phyloP scores from a whole-genome alignment of 1,284 basidiomycete genomes.

The Spongiforma sp. region DNA sequence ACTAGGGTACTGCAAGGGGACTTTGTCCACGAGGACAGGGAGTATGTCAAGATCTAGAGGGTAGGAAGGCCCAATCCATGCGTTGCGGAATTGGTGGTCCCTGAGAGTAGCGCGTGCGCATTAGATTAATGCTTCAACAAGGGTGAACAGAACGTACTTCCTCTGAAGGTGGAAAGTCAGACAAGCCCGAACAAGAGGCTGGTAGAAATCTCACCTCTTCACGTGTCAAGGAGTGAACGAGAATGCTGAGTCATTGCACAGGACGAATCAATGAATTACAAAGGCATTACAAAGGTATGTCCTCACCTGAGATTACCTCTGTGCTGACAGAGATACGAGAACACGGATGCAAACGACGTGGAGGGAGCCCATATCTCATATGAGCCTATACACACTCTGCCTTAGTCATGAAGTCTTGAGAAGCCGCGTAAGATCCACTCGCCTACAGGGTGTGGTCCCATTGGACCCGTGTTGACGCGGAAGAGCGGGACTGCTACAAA shows the following conservation, averaged over 20 bases:
- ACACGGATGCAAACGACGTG: constrained; percentile 73
- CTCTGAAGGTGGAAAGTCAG: constrained; percentile 30
- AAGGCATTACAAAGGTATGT: too few relatives aligned
- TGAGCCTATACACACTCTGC: constrained; percentile 51
- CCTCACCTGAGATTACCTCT: constrained; percentile 67
- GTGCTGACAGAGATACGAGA: constrained; percentile 73
- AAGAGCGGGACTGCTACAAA: constrained; percentile 78
- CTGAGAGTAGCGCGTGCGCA: constrained; percentile 26
- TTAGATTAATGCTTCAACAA: neutral
- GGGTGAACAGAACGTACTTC: constrained; percentile 31
- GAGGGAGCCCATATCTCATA: constrained; percentile 80
- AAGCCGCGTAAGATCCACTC: constrained; percentile 24
- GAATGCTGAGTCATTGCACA: constrained; percentile 42
- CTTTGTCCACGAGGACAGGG: constrained; percentile 50
- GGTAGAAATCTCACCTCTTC: constrained; percentile 55
- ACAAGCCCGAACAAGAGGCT: neutral
- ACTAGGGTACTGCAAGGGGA: constrained; percentile 74
- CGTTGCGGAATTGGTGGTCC: constrained; percentile 68
- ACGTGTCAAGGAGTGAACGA: constrained; percentile 73
- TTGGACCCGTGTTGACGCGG: constrained; percentile 68
- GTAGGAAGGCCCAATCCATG: constrained; percentile 75
- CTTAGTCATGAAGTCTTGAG: neutral
- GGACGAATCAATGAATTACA: too few relatives aligned
- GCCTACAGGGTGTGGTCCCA: constrained; percentile 81
- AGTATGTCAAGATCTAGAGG: constrained; percentile 66